These are phyloP conservation scores for Delphinella strobiligena DNA, from an alignment of 2,329 filamentous ascomycete species.

Conservation along the genomic window DNA sequence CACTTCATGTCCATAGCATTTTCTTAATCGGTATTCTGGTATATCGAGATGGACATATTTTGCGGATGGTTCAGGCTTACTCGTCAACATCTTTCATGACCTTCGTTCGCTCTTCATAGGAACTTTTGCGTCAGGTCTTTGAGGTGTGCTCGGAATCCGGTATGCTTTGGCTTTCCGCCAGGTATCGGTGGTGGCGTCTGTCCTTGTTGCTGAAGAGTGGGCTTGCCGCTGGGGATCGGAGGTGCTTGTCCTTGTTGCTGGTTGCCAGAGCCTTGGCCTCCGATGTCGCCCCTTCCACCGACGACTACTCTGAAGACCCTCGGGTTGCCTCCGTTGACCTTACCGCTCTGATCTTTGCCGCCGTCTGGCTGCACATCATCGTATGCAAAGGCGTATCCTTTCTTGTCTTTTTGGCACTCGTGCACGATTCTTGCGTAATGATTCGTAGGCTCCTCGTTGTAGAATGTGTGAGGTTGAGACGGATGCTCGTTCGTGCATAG, in stretches of 20 bases:
- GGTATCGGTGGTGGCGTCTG: not conserved
- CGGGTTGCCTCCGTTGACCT: constrained; percentile 36
- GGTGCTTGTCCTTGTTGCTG: not conserved
- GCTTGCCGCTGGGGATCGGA: not conserved
- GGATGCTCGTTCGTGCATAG: constrained; percentile 32
- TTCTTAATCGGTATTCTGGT: too few species aligned
- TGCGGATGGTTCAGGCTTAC: too few species aligned
- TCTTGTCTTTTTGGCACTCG: constrained; percentile 41
- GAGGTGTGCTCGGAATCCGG: constrained; percentile 3
- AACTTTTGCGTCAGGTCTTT: constrained; percentile 6
- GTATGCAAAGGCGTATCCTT: constrained; percentile 49
- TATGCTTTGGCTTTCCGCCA: not conserved
- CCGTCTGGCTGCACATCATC: constrained; percentile 54
- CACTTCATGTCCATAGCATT: too few species aligned
- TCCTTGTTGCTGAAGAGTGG: constrained; percentile 1
- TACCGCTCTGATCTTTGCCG: constrained; percentile 43
- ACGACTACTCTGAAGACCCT: constrained; percentile 34
- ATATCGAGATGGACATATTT: too few species aligned
- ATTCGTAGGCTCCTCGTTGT: constrained; percentile 27
- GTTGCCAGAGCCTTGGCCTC: not conserved
- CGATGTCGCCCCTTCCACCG: constrained; percentile 25
- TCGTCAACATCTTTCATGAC: too few species aligned
- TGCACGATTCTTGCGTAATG: constrained; percentile 50
- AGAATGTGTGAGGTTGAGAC: constrained; percentile 22
- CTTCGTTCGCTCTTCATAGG: too few species aligned